Conservation (phyloP, 805 yeast genomes). For the Candida gorgasii region DNA sequence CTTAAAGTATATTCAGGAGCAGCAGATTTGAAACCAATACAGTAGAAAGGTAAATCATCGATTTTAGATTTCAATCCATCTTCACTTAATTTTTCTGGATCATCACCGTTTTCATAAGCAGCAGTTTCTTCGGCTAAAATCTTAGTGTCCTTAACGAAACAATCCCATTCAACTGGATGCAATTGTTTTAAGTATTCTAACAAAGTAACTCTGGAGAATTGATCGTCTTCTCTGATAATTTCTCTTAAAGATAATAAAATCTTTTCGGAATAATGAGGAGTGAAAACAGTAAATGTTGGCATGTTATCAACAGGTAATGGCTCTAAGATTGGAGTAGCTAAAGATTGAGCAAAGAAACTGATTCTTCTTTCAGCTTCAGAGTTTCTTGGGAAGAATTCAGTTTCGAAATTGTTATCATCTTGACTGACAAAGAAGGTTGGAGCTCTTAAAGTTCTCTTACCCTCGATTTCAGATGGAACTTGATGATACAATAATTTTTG, state of each 20-base stretch:
- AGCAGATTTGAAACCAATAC: conserved; percentile 49
- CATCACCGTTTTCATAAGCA: conserved; percentile 56
- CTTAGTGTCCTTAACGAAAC: conserved; percentile 56
- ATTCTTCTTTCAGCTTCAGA: conserved; percentile 99
- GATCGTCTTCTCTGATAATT: conserved; percentile 72
- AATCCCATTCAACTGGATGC: conserved; percentile 58
- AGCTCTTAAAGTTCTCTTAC: conserved; percentile 96
- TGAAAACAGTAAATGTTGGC: conserved; percentile 96
- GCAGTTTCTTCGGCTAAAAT: conserved; percentile 51
- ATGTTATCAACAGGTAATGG: conserved; percentile 98
- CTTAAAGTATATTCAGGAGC: conserved; percentile 49
- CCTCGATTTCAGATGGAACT: conserved; percentile 97
- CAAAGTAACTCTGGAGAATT: conserved; percentile 55
- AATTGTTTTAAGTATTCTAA: conserved; percentile 57
- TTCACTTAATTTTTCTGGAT: conserved; percentile 32
- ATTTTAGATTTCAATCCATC: conserved; percentile 37
- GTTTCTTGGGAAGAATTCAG: conserved; percentile 95
- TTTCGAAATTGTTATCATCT: conserved; percentile 91
- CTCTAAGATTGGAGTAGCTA: conserved; percentile 98
- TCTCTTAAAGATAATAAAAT: conserved; percentile 75
- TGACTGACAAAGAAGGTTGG: conserved; percentile 98
- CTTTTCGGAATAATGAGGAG: conserved; percentile 87
- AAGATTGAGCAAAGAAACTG: conserved; percentile 97
- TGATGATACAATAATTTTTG: conserved; percentile 97
- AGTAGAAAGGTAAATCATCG: conserved; percentile 47